Base-by-base conservation (phyloP, 257 asterid species). In the Solanum sparsipilum region DNA sequence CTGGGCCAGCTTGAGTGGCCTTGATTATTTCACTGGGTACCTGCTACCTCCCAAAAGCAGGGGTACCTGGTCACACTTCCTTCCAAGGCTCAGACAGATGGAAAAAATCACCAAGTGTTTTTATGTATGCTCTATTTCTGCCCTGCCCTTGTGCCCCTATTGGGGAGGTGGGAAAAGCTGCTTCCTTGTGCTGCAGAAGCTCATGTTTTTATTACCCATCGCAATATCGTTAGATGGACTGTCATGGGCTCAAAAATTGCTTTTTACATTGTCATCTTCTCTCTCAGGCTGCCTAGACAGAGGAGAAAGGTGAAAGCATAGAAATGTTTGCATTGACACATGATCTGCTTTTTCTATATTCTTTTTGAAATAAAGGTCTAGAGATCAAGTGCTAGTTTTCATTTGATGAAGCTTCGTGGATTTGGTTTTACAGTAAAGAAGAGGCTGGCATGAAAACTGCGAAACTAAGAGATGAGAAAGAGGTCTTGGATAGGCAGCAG, bases 371-470 rank as follows among this genome's bases (percentile, higher is more conserved):
- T 35, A 35, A 36, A 11, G 36, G 20, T 74, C 83, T 74, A 74
- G 52, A 36, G 82, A 73, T 73, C 48, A 73, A 73, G 52, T 74
- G 52, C 20, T 21, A 74, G 86, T 38, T 82, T 48, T 82, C 71
- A 48, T 31, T 29, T 82, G 86, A 82, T 48, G 44, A 20, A 39
- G 18, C 41, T 56, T 58, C n/a, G 21, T 86, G 82, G 67, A 36
- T 36, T 71, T 84, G 76, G 21, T 92, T 88, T 82, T 92, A 91
- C 95, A 97, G 99, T 88, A 96, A 97, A 92, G 99, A 96, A 92
- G 96, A 96, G 94, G 99, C 99, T 87, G 99, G 99, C 87, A 96
- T 92, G 95, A 92, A 93, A 95, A 97, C 99, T 92, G 98, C 99
- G 34, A 97, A 94, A 89, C 85, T 97, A 84, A 96, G 96, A 90